phyloP scores from a whole-genome alignment of 2,329 filamentous ascomycete genomes.

The Mycosphaerella arachidis region DNA sequence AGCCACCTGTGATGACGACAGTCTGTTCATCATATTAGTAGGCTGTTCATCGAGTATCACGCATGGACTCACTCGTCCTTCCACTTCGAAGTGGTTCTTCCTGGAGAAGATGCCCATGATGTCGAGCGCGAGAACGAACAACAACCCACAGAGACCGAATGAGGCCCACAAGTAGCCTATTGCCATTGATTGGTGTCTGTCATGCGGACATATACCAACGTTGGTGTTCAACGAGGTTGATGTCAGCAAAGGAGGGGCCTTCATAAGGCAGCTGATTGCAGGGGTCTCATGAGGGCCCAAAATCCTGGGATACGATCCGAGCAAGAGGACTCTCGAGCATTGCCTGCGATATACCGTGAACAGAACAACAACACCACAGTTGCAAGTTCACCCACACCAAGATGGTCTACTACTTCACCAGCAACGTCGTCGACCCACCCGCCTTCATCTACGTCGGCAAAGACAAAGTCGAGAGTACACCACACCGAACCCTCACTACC shows the following conservation, averaged over 20 bases:
- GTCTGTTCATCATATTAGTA: constrained; percentile 54
- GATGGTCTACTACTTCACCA: constrained; percentile 97
- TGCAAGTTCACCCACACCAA: neutral
- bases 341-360: neutral
- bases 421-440: constrained; percentile 72
- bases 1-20: constrained; percentile 82
- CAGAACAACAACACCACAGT: neutral
- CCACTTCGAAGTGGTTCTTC: constrained; percentile 76
- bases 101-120: constrained; percentile 65
- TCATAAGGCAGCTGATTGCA: neutral
- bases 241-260: neutral
- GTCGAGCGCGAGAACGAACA: constrained; percentile 37
- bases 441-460: constrained; percentile 96
- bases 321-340: too few species aligned
- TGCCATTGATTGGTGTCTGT: constrained; percentile 29
- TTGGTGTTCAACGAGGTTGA: neutral
- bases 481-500: constrained; percentile 4
- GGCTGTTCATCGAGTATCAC: neutral
- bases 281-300: neutral
- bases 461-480: constrained; percentile 95
- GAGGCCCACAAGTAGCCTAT: constrained; percentile 36
- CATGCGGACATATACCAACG: neutral
- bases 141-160: constrained; percentile 32
- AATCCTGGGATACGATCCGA: neutral
- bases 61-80: constrained; percentile 65